Base-by-base conservation (phyloP, 1,139 yeast species). In the Lodderomyces beijingensis region DNA sequence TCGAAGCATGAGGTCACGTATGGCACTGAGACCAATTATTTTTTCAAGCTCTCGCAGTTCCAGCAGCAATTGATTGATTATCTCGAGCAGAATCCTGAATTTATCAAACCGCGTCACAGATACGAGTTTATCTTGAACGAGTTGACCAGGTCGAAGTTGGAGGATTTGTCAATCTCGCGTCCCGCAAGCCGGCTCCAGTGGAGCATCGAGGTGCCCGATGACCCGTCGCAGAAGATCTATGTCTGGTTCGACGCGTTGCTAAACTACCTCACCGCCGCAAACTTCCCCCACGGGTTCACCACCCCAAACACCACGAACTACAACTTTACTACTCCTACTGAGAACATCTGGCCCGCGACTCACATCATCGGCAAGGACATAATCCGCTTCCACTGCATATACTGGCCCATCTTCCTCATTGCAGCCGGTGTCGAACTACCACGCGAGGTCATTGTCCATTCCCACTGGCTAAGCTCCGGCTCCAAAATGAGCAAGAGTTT, bases 181-280 rank as follows among this genome's bases (percentile, higher is more conserved):
- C 97, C 97, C 0, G 54, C 79, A 0, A 59, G 78, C 10, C 64
- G 98, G 36, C 67, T 89, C 31, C 61, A 70, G 20, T 91, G 99
- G 99, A 96, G 96, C 0, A 82, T 91, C 18, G 75, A 76, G 2
- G 97, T 91, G 0, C 98, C 98, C 0, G 65, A 68, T 22, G 97
- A 91, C 47, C 62, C 70, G 0, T 47, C 77, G 0, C 97, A 91
- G 50, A 80, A 74, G 34, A 80, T 91, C 38, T 91, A 91, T 49
- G 99, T 91, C 7, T 91, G 99, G 99, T 83, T 91, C 41, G 99
- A 91, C 59, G 99, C 99, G 0, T 67, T 91, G 34, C 69, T 85
- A 30, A 91, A 88, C 51, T 91, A 91, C 52, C 38, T 88, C 7
- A 85, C 96, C 0, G 76, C 87, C 0, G 66, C 80, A 3, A 88